phyloP scores from a whole-genome alignment of 306 rosid genomes.

The Betula pendula region DNA sequence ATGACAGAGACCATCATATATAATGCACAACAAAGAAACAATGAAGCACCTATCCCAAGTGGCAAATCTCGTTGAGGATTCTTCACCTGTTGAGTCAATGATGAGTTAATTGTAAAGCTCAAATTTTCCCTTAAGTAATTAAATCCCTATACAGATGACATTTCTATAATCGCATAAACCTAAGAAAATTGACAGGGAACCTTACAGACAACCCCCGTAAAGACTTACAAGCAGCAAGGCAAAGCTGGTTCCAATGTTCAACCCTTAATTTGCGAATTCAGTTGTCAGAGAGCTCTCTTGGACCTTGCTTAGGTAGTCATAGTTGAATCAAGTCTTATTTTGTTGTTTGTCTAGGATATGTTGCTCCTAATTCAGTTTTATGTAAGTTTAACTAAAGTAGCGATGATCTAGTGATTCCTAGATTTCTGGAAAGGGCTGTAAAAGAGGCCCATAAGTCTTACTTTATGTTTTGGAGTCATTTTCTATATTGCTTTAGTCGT shows the following conservation, averaged over 20 bases:
- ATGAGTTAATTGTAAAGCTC: slow-evolving; percentile 23
- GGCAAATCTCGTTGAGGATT: slow-evolving; percentile 94
- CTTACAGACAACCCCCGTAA: not conserved
- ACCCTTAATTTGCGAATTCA: no score
- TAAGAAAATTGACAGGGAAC: not conserved
- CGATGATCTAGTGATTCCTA: no score
- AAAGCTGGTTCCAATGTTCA: no score
- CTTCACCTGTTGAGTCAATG: slow-evolving; percentile 62
- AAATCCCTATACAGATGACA: not conserved
- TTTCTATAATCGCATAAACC: slow-evolving; percentile 2
- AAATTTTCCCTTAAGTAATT: slow-evolving; percentile 11
- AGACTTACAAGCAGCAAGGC: not conserved
- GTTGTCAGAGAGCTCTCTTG: no score
- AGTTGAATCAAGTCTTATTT: no score
- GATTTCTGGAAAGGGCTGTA: no score
- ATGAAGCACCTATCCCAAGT: slow-evolving; percentile 68
- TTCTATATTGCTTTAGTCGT: not conserved
- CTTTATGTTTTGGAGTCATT: not conserved
- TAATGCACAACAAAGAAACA: slow-evolving; percentile 80
- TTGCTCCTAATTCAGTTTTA: no score
- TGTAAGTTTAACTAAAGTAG: no score
- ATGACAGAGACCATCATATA: slow-evolving; percentile 86
- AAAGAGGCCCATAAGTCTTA: not conserved
- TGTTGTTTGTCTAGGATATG: no score
- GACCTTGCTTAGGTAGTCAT: no score